These are phyloP conservation scores for Daedalea quercina DNA, from an alignment of 768 basidiomycete genomes.

Conservation along the genomic window DNA sequence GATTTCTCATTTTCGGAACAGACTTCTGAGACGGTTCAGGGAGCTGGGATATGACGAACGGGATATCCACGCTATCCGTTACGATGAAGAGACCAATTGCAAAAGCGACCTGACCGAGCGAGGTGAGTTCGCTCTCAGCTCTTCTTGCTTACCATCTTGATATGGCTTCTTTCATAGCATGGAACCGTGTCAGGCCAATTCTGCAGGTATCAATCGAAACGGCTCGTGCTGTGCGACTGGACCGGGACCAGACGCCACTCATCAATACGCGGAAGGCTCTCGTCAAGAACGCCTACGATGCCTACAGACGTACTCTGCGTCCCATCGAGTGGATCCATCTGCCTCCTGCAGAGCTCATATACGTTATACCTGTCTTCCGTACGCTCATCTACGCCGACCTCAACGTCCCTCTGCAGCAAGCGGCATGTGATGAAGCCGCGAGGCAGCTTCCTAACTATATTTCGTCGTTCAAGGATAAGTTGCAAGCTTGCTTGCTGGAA, in stretches of 20 bases:
- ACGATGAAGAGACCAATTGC: neutral
- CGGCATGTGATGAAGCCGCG: too few relatives aligned
- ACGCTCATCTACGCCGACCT: too few relatives aligned
- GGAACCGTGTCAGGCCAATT: neutral
- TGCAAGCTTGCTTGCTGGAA: too few relatives aligned
- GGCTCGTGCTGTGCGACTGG: neutral
- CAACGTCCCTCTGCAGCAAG: too few relatives aligned
- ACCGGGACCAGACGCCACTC: neutral
- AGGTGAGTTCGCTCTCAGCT: neutral
- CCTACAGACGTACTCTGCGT: neutral
- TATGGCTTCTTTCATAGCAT: neutral
- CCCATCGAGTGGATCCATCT: neutral
- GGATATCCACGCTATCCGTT: neutral
- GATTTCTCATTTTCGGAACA: neutral
- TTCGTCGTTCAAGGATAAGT: too few relatives aligned
- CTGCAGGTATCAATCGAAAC: too few relatives aligned
- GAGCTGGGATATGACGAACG: neutral
- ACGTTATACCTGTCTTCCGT: too few relatives aligned
- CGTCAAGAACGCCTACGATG: neutral
- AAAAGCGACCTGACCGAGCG: neutral
- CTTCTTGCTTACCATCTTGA: neutral
- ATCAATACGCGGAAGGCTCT: neutral
- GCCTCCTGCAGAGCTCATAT: neutral
- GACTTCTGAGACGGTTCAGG: neutral
- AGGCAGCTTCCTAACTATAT: too few relatives aligned